phyloP scores from a whole-genome alignment of 441 rosid species.

The Manihot esculenta region DNA sequence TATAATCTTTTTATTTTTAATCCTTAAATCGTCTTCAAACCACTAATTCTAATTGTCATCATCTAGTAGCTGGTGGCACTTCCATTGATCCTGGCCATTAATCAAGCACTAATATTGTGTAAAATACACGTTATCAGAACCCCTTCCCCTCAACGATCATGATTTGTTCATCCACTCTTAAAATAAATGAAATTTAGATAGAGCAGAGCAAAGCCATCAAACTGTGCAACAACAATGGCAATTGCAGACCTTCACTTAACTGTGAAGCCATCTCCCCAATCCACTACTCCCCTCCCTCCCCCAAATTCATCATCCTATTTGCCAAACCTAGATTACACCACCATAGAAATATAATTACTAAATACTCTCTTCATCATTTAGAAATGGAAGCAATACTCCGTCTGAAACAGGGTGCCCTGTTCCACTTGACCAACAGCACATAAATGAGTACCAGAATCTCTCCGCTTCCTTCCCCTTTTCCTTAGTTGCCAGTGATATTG shows the following conservation, averaged over 20 bases:
- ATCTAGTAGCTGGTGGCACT: background rate
- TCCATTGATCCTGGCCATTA: slow-evolving; percentile 6
- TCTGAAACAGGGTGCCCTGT: slow-evolving; percentile 85
- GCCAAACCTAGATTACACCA: slow-evolving; percentile 27
- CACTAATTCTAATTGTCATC: background rate
- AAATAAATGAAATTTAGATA: background rate
- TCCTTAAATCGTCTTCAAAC: background rate
- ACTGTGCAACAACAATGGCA: slow-evolving; percentile 32
- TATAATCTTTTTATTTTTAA: background rate
- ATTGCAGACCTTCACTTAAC: slow-evolving; percentile 27
- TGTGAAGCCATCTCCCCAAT: slow-evolving; percentile 22
- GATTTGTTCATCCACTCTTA: rapidly evolving
- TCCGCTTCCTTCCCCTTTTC: slow-evolving; percentile 85
- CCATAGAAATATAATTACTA: slow-evolving; percentile 25
- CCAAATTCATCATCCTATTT: slow-evolving; percentile 4
- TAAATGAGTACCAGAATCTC: slow-evolving; percentile 74
- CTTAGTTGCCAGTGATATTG: slow-evolving; percentile 62
- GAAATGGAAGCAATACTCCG: slow-evolving; percentile 55
- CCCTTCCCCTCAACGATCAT: background rate
- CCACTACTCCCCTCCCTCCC: slow-evolving; percentile 8
- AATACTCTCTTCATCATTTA: slow-evolving; percentile 32
- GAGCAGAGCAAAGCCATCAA: background rate
- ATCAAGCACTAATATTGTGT: too few species aligned
- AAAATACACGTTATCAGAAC: background rate
- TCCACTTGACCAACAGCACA: slow-evolving; percentile 75